Conservation (phyloP, 2,329 filamentous ascomycete species). For the Xylaria sp. region DNA sequence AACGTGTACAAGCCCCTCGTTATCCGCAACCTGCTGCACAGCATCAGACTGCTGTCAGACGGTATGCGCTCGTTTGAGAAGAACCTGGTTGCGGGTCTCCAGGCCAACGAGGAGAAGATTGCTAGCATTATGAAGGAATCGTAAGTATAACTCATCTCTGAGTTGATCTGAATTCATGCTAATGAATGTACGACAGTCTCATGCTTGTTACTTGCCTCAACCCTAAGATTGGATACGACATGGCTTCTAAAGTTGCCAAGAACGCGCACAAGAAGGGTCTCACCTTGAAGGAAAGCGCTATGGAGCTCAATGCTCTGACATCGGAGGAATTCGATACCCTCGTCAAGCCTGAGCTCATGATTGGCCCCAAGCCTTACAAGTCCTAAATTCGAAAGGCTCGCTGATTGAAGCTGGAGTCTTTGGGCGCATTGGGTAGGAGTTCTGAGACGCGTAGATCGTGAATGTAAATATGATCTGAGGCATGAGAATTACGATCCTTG, state of each 20-base stretch:
- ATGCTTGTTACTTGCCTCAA: slow-evolving; percentile 99
- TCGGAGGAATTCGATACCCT: slow-evolving; percentile 90
- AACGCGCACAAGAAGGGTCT: slow-evolving; percentile 98
- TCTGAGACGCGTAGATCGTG: slow-evolving; percentile 6
- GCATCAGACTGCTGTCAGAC: slow-evolving; percentile 85
- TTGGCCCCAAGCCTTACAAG: slow-evolving; percentile 78
- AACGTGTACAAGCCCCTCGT: slow-evolving; percentile 99
- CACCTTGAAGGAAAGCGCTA: slow-evolving; percentile 91
- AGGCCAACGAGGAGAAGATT: slow-evolving; percentile 96
- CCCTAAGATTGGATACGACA: slow-evolving; percentile 96
- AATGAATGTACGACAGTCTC: slow-evolving; percentile 65
- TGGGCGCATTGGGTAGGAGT: not conserved
- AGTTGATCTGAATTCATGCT: not conserved
- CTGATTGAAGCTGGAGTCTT: not conserved
- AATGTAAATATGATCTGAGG: not conserved
- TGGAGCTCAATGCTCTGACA: slow-evolving; percentile 90
- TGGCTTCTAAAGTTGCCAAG: slow-evolving; percentile 97
- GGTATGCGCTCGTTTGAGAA: slow-evolving; percentile 96
- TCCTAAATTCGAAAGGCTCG: slow-evolving; percentile 48
- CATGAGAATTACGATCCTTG: not conserved
- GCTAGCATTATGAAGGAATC: slow-evolving; percentile 90
- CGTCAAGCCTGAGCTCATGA: slow-evolving; percentile 94
- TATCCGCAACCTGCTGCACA: slow-evolving; percentile 95
- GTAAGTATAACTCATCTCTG: slow-evolving; percentile 63
- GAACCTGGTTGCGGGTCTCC: slow-evolving; percentile 87